phyloP scores from a whole-genome alignment of 2,329 filamentous ascomycete genomes.

The Diplodia corticola region DNA sequence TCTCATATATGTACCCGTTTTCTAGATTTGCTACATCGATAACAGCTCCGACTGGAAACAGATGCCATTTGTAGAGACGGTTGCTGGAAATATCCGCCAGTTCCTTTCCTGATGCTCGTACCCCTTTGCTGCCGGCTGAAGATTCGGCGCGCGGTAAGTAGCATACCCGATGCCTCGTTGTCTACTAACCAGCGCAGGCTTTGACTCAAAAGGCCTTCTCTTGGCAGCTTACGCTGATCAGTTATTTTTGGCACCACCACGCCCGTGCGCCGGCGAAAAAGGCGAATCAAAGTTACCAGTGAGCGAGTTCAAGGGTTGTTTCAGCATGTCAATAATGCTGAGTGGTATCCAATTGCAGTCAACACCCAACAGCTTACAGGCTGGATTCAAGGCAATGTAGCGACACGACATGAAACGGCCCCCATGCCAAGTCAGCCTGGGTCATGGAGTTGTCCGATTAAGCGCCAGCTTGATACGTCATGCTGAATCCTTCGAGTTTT shows the following conservation, averaged over 20 bases:
- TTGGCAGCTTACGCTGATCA: constrained; percentile 5
- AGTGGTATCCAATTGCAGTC: not conserved
- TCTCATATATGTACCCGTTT: too few relatives aligned
- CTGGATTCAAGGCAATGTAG: not conserved
- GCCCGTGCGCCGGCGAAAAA: not conserved
- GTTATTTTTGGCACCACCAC: not conserved
- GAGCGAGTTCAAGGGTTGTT: not conserved
- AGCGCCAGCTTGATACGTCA: not conserved
- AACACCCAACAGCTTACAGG: not conserved
- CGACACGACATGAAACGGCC: not conserved
- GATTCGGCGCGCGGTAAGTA: too few relatives aligned
- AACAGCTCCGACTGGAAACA: not conserved
- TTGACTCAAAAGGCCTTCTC: not conserved
- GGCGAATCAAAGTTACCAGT: not conserved
- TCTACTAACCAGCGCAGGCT: not conserved
- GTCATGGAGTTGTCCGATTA: not conserved
- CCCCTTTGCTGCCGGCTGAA: not conserved
- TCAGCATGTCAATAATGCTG: not conserved
- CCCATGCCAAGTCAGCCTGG: not conserved
- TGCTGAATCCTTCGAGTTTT: not conserved
- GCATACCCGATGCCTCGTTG: too few relatives aligned
- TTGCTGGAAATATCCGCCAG: not conserved
- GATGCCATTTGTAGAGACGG: not conserved
- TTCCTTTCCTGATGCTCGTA: not conserved
- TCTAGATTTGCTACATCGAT: not conserved